phyloP scores from a whole-genome alignment of 202 grass and related monocot genomes.

The Panicum hallii region DNA sequence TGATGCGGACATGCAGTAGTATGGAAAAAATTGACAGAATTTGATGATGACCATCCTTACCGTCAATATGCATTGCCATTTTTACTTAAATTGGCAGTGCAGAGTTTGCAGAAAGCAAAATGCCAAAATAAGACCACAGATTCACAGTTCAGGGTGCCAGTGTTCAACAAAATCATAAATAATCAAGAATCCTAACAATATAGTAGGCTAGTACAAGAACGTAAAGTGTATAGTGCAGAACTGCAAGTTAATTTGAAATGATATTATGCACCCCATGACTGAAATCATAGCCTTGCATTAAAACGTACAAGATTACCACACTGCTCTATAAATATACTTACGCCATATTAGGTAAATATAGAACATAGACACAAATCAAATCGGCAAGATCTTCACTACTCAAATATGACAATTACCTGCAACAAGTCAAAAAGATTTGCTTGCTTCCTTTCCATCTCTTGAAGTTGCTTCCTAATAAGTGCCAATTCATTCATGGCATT shows the following conservation, averaged over 20 bases:
- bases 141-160: background rate
- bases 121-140: background rate
- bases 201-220: background rate
- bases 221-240: constrained; percentile 2
- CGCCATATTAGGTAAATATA: constrained; percentile 2
- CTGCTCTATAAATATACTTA: constrained; percentile 23
- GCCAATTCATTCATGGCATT: constrained; percentile 76
- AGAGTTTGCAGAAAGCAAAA: constrained; percentile 19
- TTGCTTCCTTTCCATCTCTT: constrained; percentile 91
- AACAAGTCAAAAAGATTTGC: constrained; percentile 71
- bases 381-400: constrained; percentile 20
- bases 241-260: background rate
- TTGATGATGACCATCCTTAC: background rate
- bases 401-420: constrained; percentile 59
- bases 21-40: background rate
- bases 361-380: constrained; percentile 6
- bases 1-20: background rate
- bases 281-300: background rate
- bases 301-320: background rate
- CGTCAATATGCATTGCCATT: background rate
- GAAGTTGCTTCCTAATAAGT: constrained; percentile 82
- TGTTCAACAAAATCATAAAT: constrained; percentile 13
- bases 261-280: constrained; percentile 1
- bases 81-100: constrained; percentile 17
- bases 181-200: constrained; percentile 7